phyloP scores from a whole-genome alignment of 768 basidiomycete species.

The Ramaria sp. region DNA sequence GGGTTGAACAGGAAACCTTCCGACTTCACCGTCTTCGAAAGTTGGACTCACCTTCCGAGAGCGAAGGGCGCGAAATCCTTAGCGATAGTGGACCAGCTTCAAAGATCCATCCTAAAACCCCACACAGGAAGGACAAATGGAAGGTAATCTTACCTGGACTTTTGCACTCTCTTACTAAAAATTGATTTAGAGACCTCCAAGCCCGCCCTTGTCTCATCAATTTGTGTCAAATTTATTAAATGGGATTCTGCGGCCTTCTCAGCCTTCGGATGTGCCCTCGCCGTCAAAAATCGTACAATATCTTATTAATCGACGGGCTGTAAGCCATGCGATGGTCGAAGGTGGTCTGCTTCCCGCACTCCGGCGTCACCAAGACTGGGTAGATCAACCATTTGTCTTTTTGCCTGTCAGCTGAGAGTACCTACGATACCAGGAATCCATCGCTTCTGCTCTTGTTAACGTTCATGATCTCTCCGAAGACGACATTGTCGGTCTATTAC shows the following conservation, averaged over 20 bases:
- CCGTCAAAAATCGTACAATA: slow-evolving; percentile 45
- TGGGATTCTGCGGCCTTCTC: slow-evolving; percentile 34
- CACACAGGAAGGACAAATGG: slow-evolving; percentile 21
- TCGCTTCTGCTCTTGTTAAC: slow-evolving; percentile 39
- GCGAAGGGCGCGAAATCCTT: background rate
- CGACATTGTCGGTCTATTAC: slow-evolving; percentile 48
- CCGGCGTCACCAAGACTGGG: slow-evolving; percentile 57
- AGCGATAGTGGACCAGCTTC: background rate
- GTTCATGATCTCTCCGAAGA: slow-evolving; percentile 58
- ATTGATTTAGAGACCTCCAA: background rate
- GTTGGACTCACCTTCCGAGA: background rate
- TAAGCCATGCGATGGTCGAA: slow-evolving; percentile 53
- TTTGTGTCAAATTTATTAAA: slow-evolving; percentile 53
- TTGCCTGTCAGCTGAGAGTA: background rate
- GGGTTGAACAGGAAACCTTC: slow-evolving; percentile 26
- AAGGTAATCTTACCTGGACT: background rate
- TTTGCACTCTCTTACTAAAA: background rate
- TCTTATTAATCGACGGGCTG: slow-evolving; percentile 45
- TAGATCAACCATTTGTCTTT: slow-evolving; percentile 14
- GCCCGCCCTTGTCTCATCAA: slow-evolving; percentile 25
- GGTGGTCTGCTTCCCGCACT: slow-evolving; percentile 48
- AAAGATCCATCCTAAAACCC: background rate
- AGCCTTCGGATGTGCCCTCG: slow-evolving; percentile 26
- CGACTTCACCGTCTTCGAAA: background rate
- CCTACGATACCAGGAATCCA: slow-evolving; percentile 17